Conservation (phyloP, 805 yeast genomes). For the Candida fluviatilis region DNA sequence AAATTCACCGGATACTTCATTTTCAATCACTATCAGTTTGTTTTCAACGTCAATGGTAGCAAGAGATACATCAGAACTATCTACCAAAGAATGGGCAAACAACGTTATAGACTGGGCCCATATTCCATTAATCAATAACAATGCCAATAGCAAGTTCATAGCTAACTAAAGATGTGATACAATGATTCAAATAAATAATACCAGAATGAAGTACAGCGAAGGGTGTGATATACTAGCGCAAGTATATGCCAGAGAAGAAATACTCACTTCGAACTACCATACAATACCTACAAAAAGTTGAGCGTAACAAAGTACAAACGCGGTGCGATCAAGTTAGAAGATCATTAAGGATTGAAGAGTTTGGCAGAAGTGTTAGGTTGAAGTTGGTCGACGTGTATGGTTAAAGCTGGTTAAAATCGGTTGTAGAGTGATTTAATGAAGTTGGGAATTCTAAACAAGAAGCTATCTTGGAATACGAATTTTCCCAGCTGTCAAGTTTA, state of each 20-base stretch:
- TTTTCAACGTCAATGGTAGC: constrained; percentile 5
- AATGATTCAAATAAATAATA: background rate
- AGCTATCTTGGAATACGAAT: background rate
- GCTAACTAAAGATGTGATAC: background rate
- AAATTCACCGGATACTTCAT: constrained; percentile 4
- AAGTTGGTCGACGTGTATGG: no score
- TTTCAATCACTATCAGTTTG: background rate
- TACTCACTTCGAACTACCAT: no score
- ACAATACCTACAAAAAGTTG: no score
- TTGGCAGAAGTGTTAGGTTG: no score
- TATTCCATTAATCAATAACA: constrained; percentile 1
- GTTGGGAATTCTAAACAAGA: background rate
- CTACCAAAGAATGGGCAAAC: constrained; percentile 5
- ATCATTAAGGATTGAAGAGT: no score
- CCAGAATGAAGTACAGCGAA: background rate
- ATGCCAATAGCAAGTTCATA: constrained; percentile 1
- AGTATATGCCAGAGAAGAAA: no score
- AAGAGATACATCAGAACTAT: constrained; percentile 4
- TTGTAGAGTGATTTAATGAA: background rate
- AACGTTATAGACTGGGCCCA: constrained; percentile 5
- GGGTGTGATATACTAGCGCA: no score
- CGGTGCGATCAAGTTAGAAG: no score
- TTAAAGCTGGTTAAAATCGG: no score
- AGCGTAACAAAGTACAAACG: no score
- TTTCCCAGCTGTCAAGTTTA: constrained; percentile 25